These are phyloP conservation scores for Phytophthora crassamura DNA, from an alignment of 352 stramenopile genomes.

Conservation along the genomic window DNA sequence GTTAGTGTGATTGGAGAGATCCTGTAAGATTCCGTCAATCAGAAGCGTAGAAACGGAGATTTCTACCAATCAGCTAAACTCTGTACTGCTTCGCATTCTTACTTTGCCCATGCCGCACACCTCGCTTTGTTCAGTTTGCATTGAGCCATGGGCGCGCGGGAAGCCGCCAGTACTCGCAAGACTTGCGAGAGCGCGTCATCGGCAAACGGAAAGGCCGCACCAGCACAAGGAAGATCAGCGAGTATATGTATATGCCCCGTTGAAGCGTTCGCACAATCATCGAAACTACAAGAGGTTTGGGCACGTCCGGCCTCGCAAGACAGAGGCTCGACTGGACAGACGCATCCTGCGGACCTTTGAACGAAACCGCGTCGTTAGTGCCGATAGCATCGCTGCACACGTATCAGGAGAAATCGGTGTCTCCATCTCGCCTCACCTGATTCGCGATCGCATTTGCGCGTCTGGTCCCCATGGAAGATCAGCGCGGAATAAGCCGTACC, in stretches of 20 bases:
- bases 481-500: slow-evolving; percentile 2
- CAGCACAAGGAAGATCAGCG: background rate
- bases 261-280: background rate
- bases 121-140: too few relatives aligned
- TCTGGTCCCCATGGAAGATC: too few relatives aligned
- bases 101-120: too few relatives aligned
- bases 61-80: too few relatives aligned
- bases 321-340: background rate
- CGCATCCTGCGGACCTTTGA: background rate
- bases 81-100: too few relatives aligned
- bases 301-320: background rate
- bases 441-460: background rate
- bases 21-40: too few relatives aligned
- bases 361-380: background rate
- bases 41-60: too few relatives aligned
- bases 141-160: too few relatives aligned
- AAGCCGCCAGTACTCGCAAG: background rate
- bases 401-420: background rate
- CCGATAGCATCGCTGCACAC: background rate
- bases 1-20: too few relatives aligned
- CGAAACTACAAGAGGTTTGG: background rate
- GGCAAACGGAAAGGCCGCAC: background rate
- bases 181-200: background rate
- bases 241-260: background rate
- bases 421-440: background rate